Conservation (phyloP, 2,329 filamentous ascomycete species). For the Xylariaceae sp. region DNA sequence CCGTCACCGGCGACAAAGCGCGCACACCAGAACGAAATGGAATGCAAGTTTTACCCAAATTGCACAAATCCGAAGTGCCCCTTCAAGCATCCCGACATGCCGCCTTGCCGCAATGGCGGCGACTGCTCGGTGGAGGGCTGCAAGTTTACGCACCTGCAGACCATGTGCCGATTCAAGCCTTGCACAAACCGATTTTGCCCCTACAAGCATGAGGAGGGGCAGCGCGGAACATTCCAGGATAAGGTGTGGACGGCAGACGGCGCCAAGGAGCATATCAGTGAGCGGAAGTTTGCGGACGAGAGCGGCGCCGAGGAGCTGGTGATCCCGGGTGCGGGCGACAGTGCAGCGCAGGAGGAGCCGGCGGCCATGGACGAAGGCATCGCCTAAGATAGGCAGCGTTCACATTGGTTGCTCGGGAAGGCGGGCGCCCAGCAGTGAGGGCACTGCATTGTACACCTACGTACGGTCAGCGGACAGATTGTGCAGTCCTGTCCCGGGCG, state of each 20-base stretch:
- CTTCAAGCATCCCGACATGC: conserved; percentile 83
- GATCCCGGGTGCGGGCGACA: conserved; percentile 45
- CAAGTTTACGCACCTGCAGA: conserved; percentile 82
- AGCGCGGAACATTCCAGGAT: conserved; percentile 75
- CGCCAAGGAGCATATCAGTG: conserved; percentile 65
- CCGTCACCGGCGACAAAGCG: conserved; percentile 79
- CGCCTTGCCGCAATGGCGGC: conserved; percentile 82
- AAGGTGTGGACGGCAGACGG: conserved; percentile 79
- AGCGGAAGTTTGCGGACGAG: conserved; percentile 79
- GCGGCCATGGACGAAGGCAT: conserved; percentile 13
- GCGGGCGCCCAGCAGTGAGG: too few species aligned
- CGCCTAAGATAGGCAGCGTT: conserved; percentile 5
- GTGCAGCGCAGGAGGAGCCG: conserved; percentile 21
- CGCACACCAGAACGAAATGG: conserved; percentile 72
- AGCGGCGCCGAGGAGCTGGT: conserved; percentile 63
- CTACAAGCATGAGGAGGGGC: conserved; percentile 87
- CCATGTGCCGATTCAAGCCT: conserved; percentile 82
- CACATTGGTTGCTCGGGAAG: too few species aligned
- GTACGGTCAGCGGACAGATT: too few species aligned
- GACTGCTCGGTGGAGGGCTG: conserved; percentile 77
- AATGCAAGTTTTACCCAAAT: conserved; percentile 88
- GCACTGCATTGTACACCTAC: too few species aligned
- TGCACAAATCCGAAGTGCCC: conserved; percentile 82
- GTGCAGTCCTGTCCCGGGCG: too few species aligned
- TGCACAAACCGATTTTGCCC: conserved; percentile 83